Conservation (phyloP, 768 basidiomycete genomes). For the Galerina marginata region DNA sequence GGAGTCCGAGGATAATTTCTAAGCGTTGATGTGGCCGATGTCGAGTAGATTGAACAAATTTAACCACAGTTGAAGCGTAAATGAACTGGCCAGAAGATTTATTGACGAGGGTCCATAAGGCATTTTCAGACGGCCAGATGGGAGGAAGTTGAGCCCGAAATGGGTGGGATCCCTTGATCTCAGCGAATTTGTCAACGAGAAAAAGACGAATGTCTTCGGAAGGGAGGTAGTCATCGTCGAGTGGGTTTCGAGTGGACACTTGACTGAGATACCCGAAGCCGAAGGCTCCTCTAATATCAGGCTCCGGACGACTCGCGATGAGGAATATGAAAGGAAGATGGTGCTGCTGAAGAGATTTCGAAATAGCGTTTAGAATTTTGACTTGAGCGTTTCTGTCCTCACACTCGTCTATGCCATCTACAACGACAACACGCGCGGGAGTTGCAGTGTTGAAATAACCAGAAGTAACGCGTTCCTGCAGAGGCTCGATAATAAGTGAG, state of each 20-base stretch:
- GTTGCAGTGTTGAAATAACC: background rate
- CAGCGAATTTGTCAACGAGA: background rate
- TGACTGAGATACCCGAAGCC: background rate
- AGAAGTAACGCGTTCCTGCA: background rate
- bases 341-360: background rate
- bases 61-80: constrained; percentile 5
- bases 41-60: background rate
- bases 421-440: background rate
- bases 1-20: constrained; percentile 3
- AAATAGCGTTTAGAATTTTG: background rate
- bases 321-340: background rate
- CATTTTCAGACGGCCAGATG: background rate
- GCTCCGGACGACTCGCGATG: constrained; percentile 5
- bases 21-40: constrained; percentile 7
- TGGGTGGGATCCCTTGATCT: background rate
- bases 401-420: constrained; percentile 6
- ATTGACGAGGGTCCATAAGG: background rate
- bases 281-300: background rate
- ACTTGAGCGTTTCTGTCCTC: background rate
- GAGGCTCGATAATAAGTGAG: background rate
- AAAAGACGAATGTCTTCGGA: constrained; percentile 2
- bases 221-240: constrained; percentile 4
- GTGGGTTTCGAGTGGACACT: background rate
- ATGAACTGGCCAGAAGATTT: constrained; percentile 13
- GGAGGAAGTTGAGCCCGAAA: background rate